Evolutionary conservation across 192 early-diverging fungal species (phyloP).

Genomic region (Pilaira anomala): DNA sequence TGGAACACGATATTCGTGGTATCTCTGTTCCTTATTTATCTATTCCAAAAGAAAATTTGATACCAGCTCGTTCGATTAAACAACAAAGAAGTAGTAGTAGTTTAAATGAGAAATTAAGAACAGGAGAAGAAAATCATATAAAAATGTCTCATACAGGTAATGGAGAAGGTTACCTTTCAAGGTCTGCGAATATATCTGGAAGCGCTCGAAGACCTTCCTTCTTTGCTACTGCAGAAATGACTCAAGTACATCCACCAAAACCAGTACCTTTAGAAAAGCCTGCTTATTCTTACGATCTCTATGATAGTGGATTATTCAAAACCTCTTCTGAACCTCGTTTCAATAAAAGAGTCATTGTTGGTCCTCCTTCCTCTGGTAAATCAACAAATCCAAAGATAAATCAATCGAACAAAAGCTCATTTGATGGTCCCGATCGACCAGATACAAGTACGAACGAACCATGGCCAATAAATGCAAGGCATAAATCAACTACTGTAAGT

Average conservation of each 20-base stretch:
- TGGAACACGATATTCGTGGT: conserved; percentile 54
- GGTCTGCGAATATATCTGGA: conserved; percentile 21
- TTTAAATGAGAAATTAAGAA: conserved; percentile 21
- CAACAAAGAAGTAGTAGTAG: conserved; percentile 25
- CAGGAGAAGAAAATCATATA: not conserved
- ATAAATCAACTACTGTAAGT: conserved; percentile 15
- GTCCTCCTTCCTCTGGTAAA: not conserved
- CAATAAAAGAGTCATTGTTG: not conserved
- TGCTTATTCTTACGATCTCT: conserved; percentile 6
- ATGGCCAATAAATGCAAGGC: not conserved
- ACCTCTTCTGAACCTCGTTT: conserved; percentile 29
- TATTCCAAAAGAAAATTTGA: conserved; percentile 1
- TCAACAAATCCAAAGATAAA: not conserved
- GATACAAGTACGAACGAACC: conserved; percentile 8
- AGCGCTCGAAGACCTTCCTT: conserved; percentile 15
- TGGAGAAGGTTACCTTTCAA: conserved; percentile 27
- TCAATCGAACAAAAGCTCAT: conserved; percentile 8
- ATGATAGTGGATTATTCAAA: conserved; percentile 30
- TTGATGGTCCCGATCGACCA: conserved; percentile 13
- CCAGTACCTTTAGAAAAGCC: not conserved
- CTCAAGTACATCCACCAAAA: not conserved
- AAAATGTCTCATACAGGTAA: not conserved
- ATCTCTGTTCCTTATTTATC: conserved; percentile 53
- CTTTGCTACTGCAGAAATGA: conserved; percentile 9
- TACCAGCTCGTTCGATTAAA: not conserved